Percentiles rank a stretch among this genome's conserved stretches.
Evolutionary conservation across 2,329 filamentous ascomycete species (phyloP).

Genomic region (Eutypella sp.): DNA sequence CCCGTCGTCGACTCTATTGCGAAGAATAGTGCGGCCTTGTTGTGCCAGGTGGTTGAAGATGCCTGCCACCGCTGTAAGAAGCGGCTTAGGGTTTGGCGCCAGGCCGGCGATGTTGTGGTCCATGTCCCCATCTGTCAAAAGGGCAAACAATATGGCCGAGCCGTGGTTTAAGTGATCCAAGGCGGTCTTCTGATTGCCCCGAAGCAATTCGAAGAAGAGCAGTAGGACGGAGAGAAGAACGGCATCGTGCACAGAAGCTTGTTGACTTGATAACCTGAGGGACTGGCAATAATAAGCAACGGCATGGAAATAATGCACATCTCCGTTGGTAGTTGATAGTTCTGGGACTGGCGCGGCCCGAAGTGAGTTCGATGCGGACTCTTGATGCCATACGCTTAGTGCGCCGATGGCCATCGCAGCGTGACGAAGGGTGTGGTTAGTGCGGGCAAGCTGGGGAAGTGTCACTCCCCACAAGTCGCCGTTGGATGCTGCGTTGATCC

Average conservation of each 20-base stretch:
- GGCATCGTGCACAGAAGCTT: constrained; percentile 22
- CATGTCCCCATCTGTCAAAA: constrained; percentile 22
- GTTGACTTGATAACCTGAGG: constrained; percentile 24
- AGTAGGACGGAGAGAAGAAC: constrained; percentile 28
- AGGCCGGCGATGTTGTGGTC: constrained; percentile 8
- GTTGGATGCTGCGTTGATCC: constrained; percentile 21
- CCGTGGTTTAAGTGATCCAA: constrained; percentile 33
- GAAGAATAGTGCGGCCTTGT: constrained; percentile 20
- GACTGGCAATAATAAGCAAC: constrained; percentile 31
- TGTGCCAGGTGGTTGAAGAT: constrained; percentile 16
- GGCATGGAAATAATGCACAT: constrained; percentile 27
- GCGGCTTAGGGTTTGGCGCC: constrained; percentile 19
- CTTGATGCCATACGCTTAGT: constrained; percentile 18
- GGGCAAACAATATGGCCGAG: constrained; percentile 26
- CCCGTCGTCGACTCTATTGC: constrained; percentile 12
- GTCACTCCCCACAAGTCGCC: constrained; percentile 24
- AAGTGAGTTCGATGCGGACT: constrained; percentile 7
- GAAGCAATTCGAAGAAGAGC: constrained; percentile 27
- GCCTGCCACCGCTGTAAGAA: constrained; percentile 18
- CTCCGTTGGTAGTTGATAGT: constrained; percentile 1
- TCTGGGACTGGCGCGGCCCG: constrained; percentile 5
- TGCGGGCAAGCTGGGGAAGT: constrained; percentile 26
- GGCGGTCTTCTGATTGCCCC: constrained; percentile 26
- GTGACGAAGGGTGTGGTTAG: constrained; percentile 21
- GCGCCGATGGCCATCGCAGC: constrained; percentile 30